A percentile compares a stretch with the other conserved stretches of the same genome.
Conservation (phyloP, 108 stramenopile genomes). For the Pseudonitzschia pungens region DNA sequence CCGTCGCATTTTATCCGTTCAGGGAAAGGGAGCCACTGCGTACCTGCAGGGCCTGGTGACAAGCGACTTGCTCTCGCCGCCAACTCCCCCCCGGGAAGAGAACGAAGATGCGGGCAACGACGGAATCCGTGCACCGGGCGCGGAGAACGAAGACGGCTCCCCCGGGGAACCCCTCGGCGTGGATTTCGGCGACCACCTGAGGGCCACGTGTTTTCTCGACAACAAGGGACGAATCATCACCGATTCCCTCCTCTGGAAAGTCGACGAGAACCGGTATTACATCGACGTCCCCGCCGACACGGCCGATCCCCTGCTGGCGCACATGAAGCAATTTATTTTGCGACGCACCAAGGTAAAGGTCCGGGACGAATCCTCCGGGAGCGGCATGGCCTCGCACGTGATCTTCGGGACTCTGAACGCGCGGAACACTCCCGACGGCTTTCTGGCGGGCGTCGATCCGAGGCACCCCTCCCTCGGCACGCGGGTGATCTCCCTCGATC, state of each 20-base stretch:
- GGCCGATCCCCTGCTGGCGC: conserved; percentile 57
- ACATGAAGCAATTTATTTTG: conserved; percentile 68
- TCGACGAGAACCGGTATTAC: conserved; percentile 58
- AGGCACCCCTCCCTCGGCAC: conserved; percentile 83
- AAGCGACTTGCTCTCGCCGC: conserved; percentile 56
- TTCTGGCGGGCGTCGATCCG: conserved; percentile 73
- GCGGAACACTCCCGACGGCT: conserved; percentile 58
- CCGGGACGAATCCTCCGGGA: conserved; percentile 45
- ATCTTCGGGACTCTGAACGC: conserved; percentile 81
- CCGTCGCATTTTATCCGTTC: conserved; percentile 75
- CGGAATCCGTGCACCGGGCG: neutral
- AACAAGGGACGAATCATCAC: conserved; percentile 81
- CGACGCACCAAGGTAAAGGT: conserved; percentile 71
- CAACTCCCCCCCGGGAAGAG: conserved; percentile 57
- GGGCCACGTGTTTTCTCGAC: conserved; percentile 79
- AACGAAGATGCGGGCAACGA: neutral
- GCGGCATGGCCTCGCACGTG: conserved; percentile 60
- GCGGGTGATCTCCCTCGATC: conserved; percentile 57
- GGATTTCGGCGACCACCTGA: conserved; percentile 55
- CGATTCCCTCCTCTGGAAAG: conserved; percentile 81
- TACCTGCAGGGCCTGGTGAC: conserved; percentile 83
- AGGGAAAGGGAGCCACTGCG: conserved; percentile 62
- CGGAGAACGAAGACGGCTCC: conserved; percentile 2
- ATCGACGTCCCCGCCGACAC: conserved; percentile 76
- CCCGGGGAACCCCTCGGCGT: conserved; percentile 30